Evolutionary conservation across 257 asterid species (phyloP).

Genomic region (Solanum pinnatisectum): DNA sequence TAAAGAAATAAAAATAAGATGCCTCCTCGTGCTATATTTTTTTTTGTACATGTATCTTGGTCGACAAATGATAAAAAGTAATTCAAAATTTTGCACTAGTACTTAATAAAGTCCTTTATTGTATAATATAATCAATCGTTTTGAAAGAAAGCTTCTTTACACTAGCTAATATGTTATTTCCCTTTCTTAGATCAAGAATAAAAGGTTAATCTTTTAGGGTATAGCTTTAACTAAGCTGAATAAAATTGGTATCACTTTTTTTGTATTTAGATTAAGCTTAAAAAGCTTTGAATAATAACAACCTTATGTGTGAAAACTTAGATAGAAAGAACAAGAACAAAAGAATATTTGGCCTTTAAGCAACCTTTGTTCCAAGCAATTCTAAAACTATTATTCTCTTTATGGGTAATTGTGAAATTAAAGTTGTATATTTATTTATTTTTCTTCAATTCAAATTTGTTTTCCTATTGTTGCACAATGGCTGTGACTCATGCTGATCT

Average conservation of each 20-base stretch:
- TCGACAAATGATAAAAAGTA: background rate
- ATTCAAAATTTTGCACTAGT: background rate
- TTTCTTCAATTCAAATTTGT: background rate
- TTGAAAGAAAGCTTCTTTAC: background rate
- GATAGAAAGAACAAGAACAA: slow-evolving; percentile 11
- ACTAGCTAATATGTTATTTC: background rate
- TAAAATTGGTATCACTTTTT: slow-evolving; percentile 1
- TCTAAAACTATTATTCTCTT: slow-evolving; percentile 27
- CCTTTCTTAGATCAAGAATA: background rate
- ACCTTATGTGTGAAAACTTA: slow-evolving; percentile 17
- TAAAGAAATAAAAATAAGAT: background rate
- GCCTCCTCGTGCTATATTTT: background rate
- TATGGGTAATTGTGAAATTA: background rate
- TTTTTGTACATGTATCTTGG: background rate
- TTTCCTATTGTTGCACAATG: slow-evolving; percentile 23
- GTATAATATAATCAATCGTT: background rate
- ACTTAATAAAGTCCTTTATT: background rate
- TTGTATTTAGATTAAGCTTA: background rate
- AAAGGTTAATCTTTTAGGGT: background rate
- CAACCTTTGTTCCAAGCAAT: slow-evolving; percentile 94
- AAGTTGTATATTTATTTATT: background rate
- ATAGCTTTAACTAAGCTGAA: background rate
- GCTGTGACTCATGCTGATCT: slow-evolving; percentile 92
- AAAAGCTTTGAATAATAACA: background rate
- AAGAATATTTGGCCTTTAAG: slow-evolving; percentile 82